A percentile compares a stretch with the other conserved stretches of the same genome.
These are phyloP conservation scores for Lentithecium fluviatile DNA, from an alignment of 495 filamentous ascomycete species.

Conservation along the genomic window DNA sequence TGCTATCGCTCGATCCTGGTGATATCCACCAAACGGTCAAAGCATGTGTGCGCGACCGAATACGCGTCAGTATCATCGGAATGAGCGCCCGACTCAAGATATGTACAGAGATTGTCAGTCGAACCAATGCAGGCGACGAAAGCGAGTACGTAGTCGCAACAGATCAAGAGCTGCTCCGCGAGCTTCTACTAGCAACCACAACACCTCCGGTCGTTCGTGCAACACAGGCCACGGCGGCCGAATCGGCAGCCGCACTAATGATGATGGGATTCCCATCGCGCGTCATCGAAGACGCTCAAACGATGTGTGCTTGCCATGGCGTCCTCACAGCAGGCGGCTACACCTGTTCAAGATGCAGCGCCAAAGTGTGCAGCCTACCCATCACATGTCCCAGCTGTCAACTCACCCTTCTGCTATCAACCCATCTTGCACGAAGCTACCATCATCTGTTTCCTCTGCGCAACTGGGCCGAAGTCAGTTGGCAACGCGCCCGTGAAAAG, in stretches of 20 bases:
- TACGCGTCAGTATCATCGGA: slow-evolving; percentile 84
- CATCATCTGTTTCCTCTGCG: slow-evolving; percentile 91
- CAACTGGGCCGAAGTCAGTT: slow-evolving; percentile 88
- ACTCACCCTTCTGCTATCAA: slow-evolving; percentile 92
- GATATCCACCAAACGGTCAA: slow-evolving; percentile 91
- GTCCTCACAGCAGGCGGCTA: slow-evolving; percentile 85
- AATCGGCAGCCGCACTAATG: slow-evolving; percentile 68
- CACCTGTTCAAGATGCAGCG: slow-evolving; percentile 80
- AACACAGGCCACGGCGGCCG: slow-evolving; percentile 44
- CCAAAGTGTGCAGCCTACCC: slow-evolving; percentile 90
- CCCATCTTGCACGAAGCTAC: slow-evolving; percentile 90
- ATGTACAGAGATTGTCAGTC: slow-evolving; percentile 80
- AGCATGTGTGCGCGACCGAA: slow-evolving; percentile 70
- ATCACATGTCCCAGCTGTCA: slow-evolving; percentile 87
- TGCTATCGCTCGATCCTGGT: slow-evolving; percentile 85
- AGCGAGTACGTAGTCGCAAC: slow-evolving; percentile 78
- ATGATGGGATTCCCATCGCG: slow-evolving; percentile 99
- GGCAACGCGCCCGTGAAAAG: slow-evolving; percentile 60
- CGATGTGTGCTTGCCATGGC: slow-evolving; percentile 90
- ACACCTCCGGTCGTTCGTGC: slow-evolving; percentile 77
- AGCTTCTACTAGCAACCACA: slow-evolving; percentile 83
- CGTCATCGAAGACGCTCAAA: slow-evolving; percentile 68
- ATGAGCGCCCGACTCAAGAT: slow-evolving; percentile 89
- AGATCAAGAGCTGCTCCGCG: slow-evolving; percentile 84
- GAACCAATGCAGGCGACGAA: slow-evolving; percentile 79